Base-by-base conservation (phyloP, 495 filamentous ascomycete genomes). In the Trypethelium eluteriae region DNA sequence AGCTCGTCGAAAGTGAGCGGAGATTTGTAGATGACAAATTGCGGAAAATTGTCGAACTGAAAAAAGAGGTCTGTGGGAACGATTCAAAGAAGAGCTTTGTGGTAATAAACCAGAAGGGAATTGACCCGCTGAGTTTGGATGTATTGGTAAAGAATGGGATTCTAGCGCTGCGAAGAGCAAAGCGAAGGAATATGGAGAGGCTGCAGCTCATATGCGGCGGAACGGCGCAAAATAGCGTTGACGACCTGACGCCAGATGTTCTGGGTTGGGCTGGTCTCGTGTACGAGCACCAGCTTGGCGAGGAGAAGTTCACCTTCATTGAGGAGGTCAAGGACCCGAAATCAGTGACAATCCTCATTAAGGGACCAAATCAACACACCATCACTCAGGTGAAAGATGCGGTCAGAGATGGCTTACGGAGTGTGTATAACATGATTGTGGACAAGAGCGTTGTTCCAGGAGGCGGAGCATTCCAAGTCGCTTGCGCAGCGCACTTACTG, bases 271-370 rank as follows among this genome's bases (percentile, higher is more conserved):
- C 95, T 63, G 94, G 94, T 62, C 82, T 89, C 46, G 94, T 98
- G 50, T 97, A 98, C 72, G 94, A 98, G 81, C 93, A 98, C 79
- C 90, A 95, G 74, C 84, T 98, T 3, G 94, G 94, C 63, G 94
- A 98, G 81, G 94, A 98, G 81, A 98, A 98, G 80, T 98, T 90
- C 79, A 98, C 94, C 16, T 98, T 98, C 71, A 84, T 98, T 63
- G 95, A 98, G 77, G 95, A 98, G 66, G 94, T 98, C 70, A 98
- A 96, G 83, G 90, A 98, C 62, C 90, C 94, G 62, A 98, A 98
- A 81, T 97, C 95, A 4, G 95, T 98, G n/a, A 98, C 94, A 25
- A 81, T 98, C 12, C 83, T 98, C 65, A 97, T 98, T 81, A 98
- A 98, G 81, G 94, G 94, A 6, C 94, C 94, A 49, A 98, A 98